These are phyloP conservation scores for Leptoxyphium fumago DNA, from an alignment of 2,329 filamentous ascomycete genomes.

Conservation along the genomic window DNA sequence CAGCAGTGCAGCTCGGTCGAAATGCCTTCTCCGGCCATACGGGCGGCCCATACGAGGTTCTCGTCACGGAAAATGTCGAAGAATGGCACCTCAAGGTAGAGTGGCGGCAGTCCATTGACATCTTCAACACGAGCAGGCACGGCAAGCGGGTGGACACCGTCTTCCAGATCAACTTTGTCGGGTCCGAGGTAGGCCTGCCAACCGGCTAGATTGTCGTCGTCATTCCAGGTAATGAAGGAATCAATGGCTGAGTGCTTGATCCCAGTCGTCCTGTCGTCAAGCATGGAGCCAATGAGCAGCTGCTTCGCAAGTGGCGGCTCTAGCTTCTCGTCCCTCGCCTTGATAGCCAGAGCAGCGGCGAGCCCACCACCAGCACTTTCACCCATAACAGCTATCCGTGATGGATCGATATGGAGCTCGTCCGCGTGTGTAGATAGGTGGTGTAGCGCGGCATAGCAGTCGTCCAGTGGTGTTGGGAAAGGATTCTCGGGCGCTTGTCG, in stretches of 20 bases:
- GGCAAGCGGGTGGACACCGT: conserved; percentile 8
- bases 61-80: conserved; percentile 32
- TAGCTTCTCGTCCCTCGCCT: conserved; percentile 18
- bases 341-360: conserved; percentile 8
- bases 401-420: conserved; percentile 27
- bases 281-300: conserved; percentile 32
- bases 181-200: conserved; percentile 28
- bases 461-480: conserved; percentile 9
- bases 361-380: conserved; percentile 25
- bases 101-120: conserved; percentile 24
- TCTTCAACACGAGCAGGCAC: conserved; percentile 10
- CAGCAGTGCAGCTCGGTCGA: conserved; percentile 31
- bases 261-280: conserved; percentile 26
- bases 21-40: conserved; percentile 26
- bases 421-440: conserved; percentile 25
- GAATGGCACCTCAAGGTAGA: conserved; percentile 29
- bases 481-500: conserved; percentile 11
- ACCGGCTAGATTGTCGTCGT: conserved; percentile 24
- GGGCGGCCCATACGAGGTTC: conserved; percentile 24
- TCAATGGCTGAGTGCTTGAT: conserved; percentile 18
- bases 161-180: conserved; percentile 5
- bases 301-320: conserved; percentile 15
- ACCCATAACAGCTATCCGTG: conserved; percentile 27
- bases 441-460: conserved; percentile 17
- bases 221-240: conserved; percentile 22